Conservation (phyloP, 768 basidiomycete genomes). For the Scleroderma bovista region DNA sequence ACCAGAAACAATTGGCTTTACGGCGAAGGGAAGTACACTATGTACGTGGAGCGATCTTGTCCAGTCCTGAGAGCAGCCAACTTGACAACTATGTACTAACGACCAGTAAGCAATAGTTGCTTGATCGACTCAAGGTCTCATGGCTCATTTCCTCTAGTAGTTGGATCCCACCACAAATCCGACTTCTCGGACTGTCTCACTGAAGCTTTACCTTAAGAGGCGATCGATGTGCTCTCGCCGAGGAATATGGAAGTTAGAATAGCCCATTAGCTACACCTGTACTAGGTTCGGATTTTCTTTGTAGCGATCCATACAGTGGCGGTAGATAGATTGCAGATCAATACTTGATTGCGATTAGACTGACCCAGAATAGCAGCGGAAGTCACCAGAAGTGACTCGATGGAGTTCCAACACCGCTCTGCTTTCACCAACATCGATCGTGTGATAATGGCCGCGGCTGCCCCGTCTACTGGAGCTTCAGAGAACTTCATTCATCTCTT, state of each 20-base stretch:
- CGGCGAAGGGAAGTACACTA: constrained; percentile 66
- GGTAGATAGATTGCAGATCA: no score
- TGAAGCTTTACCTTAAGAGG: no score
- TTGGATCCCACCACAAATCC: constrained; percentile 17
- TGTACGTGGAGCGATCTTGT: constrained; percentile 59
- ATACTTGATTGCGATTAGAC: neutral
- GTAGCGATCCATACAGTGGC: no score
- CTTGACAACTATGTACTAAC: no score
- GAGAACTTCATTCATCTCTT: constrained; percentile 41
- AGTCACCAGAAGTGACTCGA: constrained; percentile 10
- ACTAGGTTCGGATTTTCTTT: neutral
- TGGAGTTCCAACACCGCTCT: neutral
- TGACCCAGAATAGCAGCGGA: neutral
- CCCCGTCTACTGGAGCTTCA: constrained; percentile 7
- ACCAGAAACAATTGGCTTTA: constrained; percentile 65
- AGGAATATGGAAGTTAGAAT: constrained; percentile 21
- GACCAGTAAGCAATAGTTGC: constrained; percentile 33
- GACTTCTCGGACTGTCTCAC: constrained; percentile 28
- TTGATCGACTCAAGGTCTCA: neutral
- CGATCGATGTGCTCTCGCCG: neutral
- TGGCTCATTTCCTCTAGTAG: constrained; percentile 7
- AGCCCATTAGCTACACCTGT: constrained; percentile 10
- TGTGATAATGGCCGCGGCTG: constrained; percentile 1
- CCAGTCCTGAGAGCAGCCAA: constrained; percentile 46
- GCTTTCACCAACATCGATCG: neutral